Conservation (phyloP, 179 eudicot species). For the Heliamphora pulchella region DNA sequence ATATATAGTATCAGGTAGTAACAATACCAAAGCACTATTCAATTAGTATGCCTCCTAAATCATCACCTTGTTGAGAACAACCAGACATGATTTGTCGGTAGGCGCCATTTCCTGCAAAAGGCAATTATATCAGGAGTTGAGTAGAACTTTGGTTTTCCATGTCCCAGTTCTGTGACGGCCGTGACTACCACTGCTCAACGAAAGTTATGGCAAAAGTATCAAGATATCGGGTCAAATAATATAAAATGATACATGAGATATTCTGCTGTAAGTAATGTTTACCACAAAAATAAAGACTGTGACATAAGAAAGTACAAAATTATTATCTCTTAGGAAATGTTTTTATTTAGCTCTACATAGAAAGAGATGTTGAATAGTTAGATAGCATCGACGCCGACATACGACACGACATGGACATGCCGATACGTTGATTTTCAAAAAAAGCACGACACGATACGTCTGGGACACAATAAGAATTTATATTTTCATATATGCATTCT, state of each 20-base stretch:
- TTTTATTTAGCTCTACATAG: not conserved
- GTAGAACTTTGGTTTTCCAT: slow-evolving; percentile 82
- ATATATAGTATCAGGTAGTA: no score
- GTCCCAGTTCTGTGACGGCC: slow-evolving; percentile 81
- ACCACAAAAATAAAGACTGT: not conserved
- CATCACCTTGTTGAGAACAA: slow-evolving; percentile 84
- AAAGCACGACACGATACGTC: no score
- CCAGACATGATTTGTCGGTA: slow-evolving; percentile 96
- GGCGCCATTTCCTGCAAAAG: slow-evolving; percentile 88
- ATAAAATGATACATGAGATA: not conserved
- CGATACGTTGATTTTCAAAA: no score
- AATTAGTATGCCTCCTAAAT: not conserved
- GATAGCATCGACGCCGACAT: no score
- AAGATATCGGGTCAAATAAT: slow-evolving; percentile 14
- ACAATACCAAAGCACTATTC: not conserved
- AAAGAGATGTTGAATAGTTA: not conserved
- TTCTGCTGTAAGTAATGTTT: not conserved
- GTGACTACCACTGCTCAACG: slow-evolving; percentile 76
- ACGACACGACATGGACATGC: no score
- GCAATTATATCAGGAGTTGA: slow-evolving; percentile 87
- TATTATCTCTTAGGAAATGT: not conserved
- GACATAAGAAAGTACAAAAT: not conserved
- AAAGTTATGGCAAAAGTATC: slow-evolving; percentile 20
- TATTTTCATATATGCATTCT: no score
- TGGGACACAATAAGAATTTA: no score